Evolutionary conservation across 2,329 filamentous ascomycete genomes (phyloP).

Genomic region (Trichoderma sp.): DNA sequence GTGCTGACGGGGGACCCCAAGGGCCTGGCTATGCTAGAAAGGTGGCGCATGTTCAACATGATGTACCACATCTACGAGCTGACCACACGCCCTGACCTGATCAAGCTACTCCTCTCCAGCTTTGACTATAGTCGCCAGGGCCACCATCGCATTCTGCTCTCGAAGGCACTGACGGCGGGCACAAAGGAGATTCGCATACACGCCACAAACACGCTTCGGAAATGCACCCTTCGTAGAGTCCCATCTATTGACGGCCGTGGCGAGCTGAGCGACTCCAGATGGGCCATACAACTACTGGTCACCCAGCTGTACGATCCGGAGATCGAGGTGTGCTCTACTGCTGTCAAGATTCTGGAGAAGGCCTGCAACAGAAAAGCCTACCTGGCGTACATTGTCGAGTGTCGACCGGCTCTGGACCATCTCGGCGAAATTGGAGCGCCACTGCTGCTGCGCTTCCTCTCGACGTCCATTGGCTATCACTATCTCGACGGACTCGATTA

Average conservation of each 20-base stretch:
- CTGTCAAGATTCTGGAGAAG: conserved; percentile 96
- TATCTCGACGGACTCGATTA: conserved; percentile 97
- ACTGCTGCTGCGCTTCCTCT: conserved; percentile 86
- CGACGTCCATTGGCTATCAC: conserved; percentile 95
- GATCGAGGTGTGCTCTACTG: conserved; percentile 92
- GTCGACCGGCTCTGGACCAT: conserved; percentile 90
- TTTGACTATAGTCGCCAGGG: conserved; percentile 90
- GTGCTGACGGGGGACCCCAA: conserved; percentile 79
- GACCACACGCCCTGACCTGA: conserved; percentile 85
- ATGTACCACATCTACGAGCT: conserved; percentile 97
- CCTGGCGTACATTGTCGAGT: conserved; percentile 95
- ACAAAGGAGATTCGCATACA: conserved; percentile 91
- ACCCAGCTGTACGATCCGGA: conserved; percentile 97
- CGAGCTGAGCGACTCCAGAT: conserved; percentile 72
- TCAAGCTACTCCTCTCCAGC: conserved; percentile 83
- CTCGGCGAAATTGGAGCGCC: conserved; percentile 96
- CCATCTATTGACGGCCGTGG: conserved; percentile 44
- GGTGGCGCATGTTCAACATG: conserved; percentile 99
- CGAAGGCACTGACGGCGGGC: conserved; percentile 88
- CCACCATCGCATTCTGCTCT: conserved; percentile 88
- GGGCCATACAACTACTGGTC: conserved; percentile 96
- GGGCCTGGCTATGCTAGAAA: conserved; percentile 85
- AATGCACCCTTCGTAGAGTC: conserved; percentile 68
- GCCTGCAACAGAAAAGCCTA: conserved; percentile 91
- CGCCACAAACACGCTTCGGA: conserved; percentile 81